Evolutionary conservation across 2,329 filamentous ascomycete species (phyloP).

Genomic region (Phaeosphaeriaceae sp.): DNA sequence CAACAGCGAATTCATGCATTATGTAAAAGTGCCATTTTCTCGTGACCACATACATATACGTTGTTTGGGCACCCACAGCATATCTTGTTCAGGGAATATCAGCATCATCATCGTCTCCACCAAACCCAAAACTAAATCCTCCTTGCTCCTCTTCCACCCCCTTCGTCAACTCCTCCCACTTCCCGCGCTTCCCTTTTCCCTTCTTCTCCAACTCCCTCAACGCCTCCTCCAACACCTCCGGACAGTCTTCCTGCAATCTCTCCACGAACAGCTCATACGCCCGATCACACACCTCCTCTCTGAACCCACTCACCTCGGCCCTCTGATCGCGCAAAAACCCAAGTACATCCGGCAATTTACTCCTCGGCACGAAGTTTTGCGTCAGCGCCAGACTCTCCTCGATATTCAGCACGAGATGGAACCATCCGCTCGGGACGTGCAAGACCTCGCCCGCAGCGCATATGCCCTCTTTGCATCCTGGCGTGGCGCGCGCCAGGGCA

Average conservation of each 20-base stretch:
- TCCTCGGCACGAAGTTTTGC: slow-evolving; percentile 88
- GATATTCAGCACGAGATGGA: slow-evolving; percentile 93
- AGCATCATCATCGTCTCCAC: slow-evolving; percentile 60
- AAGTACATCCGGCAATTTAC: slow-evolving; percentile 76
- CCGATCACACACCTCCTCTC: slow-evolving; percentile 72
- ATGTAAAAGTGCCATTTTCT: not conserved
- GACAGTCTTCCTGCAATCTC: slow-evolving; percentile 68
- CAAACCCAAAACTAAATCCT: slow-evolving; percentile 68
- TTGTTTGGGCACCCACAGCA: not conserved
- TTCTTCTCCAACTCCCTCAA: slow-evolving; percentile 70
- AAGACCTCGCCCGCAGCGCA: slow-evolving; percentile 85
- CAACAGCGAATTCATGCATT: not conserved
- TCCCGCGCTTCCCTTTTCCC: slow-evolving; percentile 71
- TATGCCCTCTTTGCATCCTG: slow-evolving; percentile 84
- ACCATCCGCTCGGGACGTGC: slow-evolving; percentile 94
- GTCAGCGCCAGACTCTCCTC: slow-evolving; percentile 86
- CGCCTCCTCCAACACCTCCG: slow-evolving; percentile 69
- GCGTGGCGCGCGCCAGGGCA: slow-evolving; percentile 74
- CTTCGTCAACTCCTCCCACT: slow-evolving; percentile 82
- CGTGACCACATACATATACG: not conserved
- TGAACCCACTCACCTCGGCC: slow-evolving; percentile 88
- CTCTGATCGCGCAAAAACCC: slow-evolving; percentile 81
- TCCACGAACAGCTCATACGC: slow-evolving; percentile 75
- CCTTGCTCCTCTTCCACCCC: slow-evolving; percentile 50
- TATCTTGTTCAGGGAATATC: slow-evolving; percentile 38